phyloP scores from a whole-genome alignment of 1,139 yeast species.

The Kodamaea ohmeri region DNA sequence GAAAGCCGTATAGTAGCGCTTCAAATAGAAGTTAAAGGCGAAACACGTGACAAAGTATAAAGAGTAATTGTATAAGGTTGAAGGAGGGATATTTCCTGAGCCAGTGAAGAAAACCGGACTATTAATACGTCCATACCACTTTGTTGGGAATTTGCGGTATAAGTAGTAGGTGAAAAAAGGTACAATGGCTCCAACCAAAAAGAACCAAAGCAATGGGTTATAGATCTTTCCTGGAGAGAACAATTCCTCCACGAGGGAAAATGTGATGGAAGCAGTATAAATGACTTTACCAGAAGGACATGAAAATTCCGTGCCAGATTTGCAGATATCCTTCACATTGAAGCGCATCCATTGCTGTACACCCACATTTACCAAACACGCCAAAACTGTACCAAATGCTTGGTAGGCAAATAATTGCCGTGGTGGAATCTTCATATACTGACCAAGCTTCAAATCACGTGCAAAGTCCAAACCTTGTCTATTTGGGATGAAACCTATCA shows the following conservation, averaged over 20 bases:
- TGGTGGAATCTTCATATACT: conserved; percentile 53
- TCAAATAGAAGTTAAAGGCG: conserved; percentile 50
- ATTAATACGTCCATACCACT: conserved; percentile 27
- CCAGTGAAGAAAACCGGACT: conserved; percentile 51
- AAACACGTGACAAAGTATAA: conserved; percentile 47
- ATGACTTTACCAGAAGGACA: conserved; percentile 45
- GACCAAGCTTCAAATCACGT: conserved; percentile 55
- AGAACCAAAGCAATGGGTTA: conserved; percentile 40
- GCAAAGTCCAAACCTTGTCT: conserved; percentile 52
- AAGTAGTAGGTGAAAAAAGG: conserved; percentile 37
- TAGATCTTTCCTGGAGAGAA: conserved; percentile 40
- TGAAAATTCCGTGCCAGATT: conserved; percentile 4
- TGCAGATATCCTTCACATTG: conserved; percentile 48
- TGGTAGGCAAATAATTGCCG: conserved; percentile 44
- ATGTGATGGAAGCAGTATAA: conserved; percentile 45
- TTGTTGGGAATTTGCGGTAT: conserved; percentile 21
- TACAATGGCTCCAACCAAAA: conserved; percentile 36
- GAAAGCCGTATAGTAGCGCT: conserved; percentile 35
- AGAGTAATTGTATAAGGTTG: conserved; percentile 50
- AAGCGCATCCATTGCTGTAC: conserved; percentile 45
- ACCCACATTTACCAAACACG: conserved; percentile 43
- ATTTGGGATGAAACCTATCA: conserved; percentile 50
- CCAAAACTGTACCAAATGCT: conserved; percentile 46
- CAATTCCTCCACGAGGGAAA: conserved; percentile 44
- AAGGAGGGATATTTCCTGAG: conserved; percentile 51